Base-by-base conservation (phyloP, 2,329 filamentous ascomycete species). In the Xylaria polymorpha region DNA sequence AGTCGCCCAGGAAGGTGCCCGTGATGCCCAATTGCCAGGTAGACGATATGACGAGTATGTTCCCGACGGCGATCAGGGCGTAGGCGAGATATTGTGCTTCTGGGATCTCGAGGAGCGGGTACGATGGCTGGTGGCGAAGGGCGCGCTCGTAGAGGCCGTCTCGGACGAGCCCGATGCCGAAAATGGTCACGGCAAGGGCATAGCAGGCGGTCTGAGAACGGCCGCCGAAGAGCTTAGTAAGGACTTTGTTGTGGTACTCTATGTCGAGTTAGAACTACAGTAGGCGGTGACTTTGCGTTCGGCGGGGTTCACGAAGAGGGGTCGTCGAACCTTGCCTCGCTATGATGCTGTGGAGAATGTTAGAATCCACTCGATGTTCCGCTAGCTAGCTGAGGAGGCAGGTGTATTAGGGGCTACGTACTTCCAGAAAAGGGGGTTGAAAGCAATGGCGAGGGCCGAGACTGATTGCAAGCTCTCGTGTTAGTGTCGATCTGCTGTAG, bases 381-480 rank as follows among this genome's bases (percentile, higher is more conserved):
- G n/a, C n/a, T 57, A 29, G n/a, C n/a, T 57, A 29, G 43, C 10
- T 8, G 41, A 53, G 14, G 25, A 60, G 4, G 15, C 3, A 44
- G 20, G 58, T 51, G 35, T 32, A 25, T 15, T n/a, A 55, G 22
- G 66, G 46, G 53, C 72, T 69, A 87, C 93, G 85, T 87, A 97
- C 94, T 99, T 99, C 96, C 96, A 99, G 82, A 98, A 98, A n/a
- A 96, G 91, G 25, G 96, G 96, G 82, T 99, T 99, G 83, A 99
- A 98, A 58, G 91, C 87, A 82, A 99, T 97, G 62, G 92, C 88
- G 65, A 85, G 86, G 57, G 91, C 92, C 74, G 94, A 93, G 74
- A 96, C 94, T 97, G 63, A 51, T 64, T 25, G 46, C 43, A 63
- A 60, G 44, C 58, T 64, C 57, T 15, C 44, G 39, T 55, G 75